Evolutionary conservation across 2,329 filamentous ascomycete genomes (phyloP), one percentile per base, ranked within the genome.

Genomic region (Aspergillus ustus): DNA sequence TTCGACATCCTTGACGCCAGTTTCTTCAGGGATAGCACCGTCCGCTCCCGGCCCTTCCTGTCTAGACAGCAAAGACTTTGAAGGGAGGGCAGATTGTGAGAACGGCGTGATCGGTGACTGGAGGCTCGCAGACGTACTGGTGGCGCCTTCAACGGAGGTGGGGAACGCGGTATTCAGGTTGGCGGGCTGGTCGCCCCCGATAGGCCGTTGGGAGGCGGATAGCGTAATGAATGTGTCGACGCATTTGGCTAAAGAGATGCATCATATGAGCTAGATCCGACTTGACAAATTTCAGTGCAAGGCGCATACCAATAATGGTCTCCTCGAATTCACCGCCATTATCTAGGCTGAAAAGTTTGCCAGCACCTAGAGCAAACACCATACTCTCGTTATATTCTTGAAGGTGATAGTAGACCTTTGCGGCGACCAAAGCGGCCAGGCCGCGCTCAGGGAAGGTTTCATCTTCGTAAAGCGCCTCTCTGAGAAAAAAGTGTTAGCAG

Each of bases 301-400:
- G 19, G 3, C 57, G 76, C 81, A 72, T 78, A 87, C 85, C 94
- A 77, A 98, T 93, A 81, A 99, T 98, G 60, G 95, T 99, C 82
- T 99, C 93, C 79, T 99, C 95, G 74, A 97, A 99, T 82, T 99
- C 95, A 78, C 92, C 91, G 56, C 91, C 90, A 58, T 89, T 86
- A 73, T 97, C 91, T 67, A 98, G 87, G 81, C 96, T 92, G 84
- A 99, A 97, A 53, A 97, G 88, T 75, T 97, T 92, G 63, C 95
- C 95, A 25, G 95, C 93, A 62, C 93, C 93, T 50, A 99, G 87
- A 66, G 95, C 95, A 79, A 99, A 98, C 56, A 92, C 91, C 94
- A 99, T 98, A 80, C 94, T 97, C 82, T 99, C 95, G 76, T 97
- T 95, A 83, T 99, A 99, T 77, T 95, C 95, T 80, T 97, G 93